Evolutionary conservation across 2,329 filamentous ascomycete genomes (phyloP), one percentile per base, ranked within the genome.

Genomic region (Alternaria ventricosa): DNA sequence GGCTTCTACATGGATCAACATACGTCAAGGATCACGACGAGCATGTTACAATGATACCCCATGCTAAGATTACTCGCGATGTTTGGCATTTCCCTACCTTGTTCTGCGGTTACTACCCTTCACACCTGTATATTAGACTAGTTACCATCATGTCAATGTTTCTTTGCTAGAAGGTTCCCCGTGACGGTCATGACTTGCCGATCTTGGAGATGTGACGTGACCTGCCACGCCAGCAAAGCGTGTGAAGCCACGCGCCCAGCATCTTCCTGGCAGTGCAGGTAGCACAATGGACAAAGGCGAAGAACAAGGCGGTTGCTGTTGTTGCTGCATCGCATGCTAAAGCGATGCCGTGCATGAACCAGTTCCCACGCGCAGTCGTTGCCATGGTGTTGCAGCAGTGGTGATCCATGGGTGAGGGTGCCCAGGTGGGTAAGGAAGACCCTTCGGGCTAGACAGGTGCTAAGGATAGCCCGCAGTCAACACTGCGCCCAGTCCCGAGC

Each of bases 1-100:
- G 60, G 60, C 56, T 58, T 58, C 41, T 57, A 62, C 60, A 62
- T 62, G 60, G 60, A 62, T 58, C 60, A 57, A 62, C 60, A 63
- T 54, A 60, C 60, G 56, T 63, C 56, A 55, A 45, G 56, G 56
- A 60, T 53, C 60, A 63, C 56, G 60, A 63, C 50, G 61, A 56
- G 61, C 57, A 60, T 63, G 61, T 63, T 60, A 60, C 61, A 59
- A 63, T 63, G 61, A 63, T 63, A 63, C 61, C 62, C 54, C 54
- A 55, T 62, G 62, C 62, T 62, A 58, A 50, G 54, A 62, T 58
- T 60, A 43, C 57, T 60, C 56, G 36, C 60, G 20, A 55, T 51
- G 36, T 63, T 63, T 45, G 60, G 51, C 57, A 47, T 50, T 60
- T 30, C 50, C 33, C 43, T 46, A 41, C 47, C 44, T 43, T 54